Conservation (phyloP, 1,139 yeast species). For the Saccharomycopsis crataegensis region DNA sequence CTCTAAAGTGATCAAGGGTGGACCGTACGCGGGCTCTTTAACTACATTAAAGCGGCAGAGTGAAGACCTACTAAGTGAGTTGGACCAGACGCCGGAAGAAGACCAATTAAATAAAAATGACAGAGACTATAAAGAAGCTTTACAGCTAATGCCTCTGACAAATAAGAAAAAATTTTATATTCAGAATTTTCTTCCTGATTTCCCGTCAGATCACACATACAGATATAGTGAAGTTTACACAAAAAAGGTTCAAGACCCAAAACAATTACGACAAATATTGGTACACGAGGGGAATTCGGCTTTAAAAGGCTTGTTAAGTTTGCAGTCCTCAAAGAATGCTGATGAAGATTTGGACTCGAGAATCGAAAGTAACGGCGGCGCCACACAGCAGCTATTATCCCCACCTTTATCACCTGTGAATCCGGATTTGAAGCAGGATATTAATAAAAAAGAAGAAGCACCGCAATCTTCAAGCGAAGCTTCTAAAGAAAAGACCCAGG, state of each 20-base stretch:
- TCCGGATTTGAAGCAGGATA: not conserved
- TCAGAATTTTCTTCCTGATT: constrained; percentile 72
- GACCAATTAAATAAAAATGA: constrained; percentile 13
- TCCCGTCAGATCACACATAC: constrained; percentile 92
- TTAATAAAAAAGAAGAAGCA: not conserved
- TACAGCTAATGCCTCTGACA: constrained; percentile 48
- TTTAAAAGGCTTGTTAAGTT: constrained; percentile 49
- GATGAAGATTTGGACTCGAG: constrained; percentile 23
- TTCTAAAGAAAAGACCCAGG: constrained; percentile 11
- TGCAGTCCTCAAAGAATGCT: constrained; percentile 23
- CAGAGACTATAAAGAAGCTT: constrained; percentile 30
- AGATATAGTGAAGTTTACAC: constrained; percentile 65
- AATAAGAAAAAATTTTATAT: constrained; percentile 45
- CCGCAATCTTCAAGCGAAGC: not conserved
- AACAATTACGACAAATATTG: constrained; percentile 57
- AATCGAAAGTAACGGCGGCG: constrained; percentile 23
- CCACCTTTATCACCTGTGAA: constrained; percentile 14
- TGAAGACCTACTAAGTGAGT: not conserved
- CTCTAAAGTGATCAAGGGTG: constrained; percentile 5
- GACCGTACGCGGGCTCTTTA: not conserved
- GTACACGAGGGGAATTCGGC: constrained; percentile 79
- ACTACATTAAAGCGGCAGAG: constrained; percentile 3
- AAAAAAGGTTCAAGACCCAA: constrained; percentile 62
- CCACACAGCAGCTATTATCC: constrained; percentile 13
- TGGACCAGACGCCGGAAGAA: not conserved